phyloP scores from a whole-genome alignment of 805 yeast genomes.

The Kazachstania viticola region DNA sequence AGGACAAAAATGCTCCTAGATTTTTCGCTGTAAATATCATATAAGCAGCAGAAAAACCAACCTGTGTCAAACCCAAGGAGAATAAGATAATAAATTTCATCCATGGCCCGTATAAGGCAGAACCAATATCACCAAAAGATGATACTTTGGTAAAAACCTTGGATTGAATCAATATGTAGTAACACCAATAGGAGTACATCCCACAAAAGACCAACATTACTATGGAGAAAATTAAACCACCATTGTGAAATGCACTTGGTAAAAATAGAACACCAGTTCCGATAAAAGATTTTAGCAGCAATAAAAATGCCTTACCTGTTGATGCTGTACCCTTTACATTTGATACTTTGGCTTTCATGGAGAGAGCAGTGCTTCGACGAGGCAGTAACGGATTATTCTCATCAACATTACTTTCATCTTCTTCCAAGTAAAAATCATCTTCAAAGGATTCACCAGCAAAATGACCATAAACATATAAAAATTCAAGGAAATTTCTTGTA shows the following conservation, averaged over 20 bases:
- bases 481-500: slow-evolving; percentile 66
- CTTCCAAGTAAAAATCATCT: slow-evolving; percentile 41
- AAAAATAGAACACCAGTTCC: slow-evolving; percentile 68
- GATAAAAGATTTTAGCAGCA: slow-evolving; percentile 61
- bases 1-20: slow-evolving; percentile 46
- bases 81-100: slow-evolving; percentile 51
- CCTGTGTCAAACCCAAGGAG: slow-evolving; percentile 58
- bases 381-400: slow-evolving; percentile 22
- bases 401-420: slow-evolving; percentile 10
- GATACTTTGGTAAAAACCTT: slow-evolving; percentile 51
- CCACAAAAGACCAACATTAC: slow-evolving; percentile 49
- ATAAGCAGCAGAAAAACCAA: slow-evolving; percentile 75
- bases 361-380: slow-evolving; percentile 4
- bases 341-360: slow-evolving; percentile 12
- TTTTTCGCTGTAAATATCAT: slow-evolving; percentile 71
- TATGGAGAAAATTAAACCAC: slow-evolving; percentile 55
- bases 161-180: slow-evolving; percentile 48
- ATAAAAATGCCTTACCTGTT: slow-evolving; percentile 57
- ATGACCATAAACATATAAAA: slow-evolving; percentile 69
- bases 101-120: slow-evolving; percentile 49
- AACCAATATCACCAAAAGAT: slow-evolving; percentile 73
- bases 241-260: slow-evolving; percentile 61
- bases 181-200: slow-evolving; percentile 66
- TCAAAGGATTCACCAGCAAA: slow-evolving; percentile 79
- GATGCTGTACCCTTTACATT: slow-evolving; percentile 53